Percentiles rank a stretch among this genome's conserved stretches.
phyloP scores from a whole-genome alignment of 208 protist species.

The Acanthamoeba healyi region DNA sequence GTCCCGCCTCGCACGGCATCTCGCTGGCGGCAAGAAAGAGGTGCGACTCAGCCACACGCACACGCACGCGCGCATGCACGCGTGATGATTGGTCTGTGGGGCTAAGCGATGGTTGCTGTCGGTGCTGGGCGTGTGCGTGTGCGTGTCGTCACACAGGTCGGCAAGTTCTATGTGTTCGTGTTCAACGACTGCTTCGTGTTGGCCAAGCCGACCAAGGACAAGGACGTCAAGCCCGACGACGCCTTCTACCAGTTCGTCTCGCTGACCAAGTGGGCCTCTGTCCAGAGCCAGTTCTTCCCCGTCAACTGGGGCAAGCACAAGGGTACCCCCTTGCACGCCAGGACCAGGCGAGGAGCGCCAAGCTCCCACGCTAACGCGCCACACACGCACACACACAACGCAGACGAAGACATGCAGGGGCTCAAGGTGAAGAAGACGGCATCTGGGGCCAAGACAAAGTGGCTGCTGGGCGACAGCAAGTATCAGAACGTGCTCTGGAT shows the following conservation, averaged over 20 bases:
- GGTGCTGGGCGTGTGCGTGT: too few relatives aligned
- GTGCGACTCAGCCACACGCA: not conserved
- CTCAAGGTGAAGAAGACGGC: slow-evolving; percentile 49
- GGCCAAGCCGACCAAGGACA: slow-evolving; percentile 21
- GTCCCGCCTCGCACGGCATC: not conserved
- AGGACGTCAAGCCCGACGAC: slow-evolving; percentile 3
- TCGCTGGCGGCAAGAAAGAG: slow-evolving; percentile 16
- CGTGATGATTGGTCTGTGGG: too few relatives aligned
- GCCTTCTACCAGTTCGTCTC: slow-evolving; percentile 37
- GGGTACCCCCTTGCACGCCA: not conserved
- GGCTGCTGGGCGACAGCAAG: slow-evolving; percentile 40
- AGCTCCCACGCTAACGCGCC: not conserved
- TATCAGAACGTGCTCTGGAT: slow-evolving; percentile 26
- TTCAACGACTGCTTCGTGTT: slow-evolving; percentile 55
- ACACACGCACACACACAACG: too few relatives aligned
- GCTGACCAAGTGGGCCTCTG: slow-evolving; percentile 23
- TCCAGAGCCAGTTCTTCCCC: slow-evolving; percentile 50
- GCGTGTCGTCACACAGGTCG: too few relatives aligned
- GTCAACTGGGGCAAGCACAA: slow-evolving; percentile 26
- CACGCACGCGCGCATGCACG: not conserved
- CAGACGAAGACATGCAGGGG: slow-evolving; percentile 38
- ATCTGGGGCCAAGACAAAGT: slow-evolving; percentile 31
- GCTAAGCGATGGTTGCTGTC: too few relatives aligned
- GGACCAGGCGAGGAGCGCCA: not conserved
- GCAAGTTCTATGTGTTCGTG: slow-evolving; percentile 35